Base-by-base conservation (phyloP, 148 eudicot genomes). In the Pharnaceum exiguum region DNA sequence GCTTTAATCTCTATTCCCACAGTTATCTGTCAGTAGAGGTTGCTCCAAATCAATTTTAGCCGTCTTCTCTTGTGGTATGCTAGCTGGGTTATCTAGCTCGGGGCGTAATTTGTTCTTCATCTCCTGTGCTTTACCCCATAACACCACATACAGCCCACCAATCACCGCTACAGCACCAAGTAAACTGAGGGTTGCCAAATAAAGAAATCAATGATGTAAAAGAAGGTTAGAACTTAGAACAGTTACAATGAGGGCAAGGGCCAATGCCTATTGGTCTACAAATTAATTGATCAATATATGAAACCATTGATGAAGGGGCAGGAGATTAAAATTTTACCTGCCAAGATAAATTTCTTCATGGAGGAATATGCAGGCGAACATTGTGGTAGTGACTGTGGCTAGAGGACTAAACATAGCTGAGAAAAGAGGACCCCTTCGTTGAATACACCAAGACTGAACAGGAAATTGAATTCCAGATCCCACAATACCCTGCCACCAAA, bases 341-440 rank as follows among this genome's bases (percentile, higher is more conserved):
- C 96, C 96, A 3, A 38, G 40, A 38, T 79, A 88, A 28, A 88
- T 55, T 70, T 85, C 57, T 63, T 85, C 96, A 11, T 69, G 78
- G 23, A 80, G 50, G 23, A 85, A 67, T 7, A 82, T 66, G 55
- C 81, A 65, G 29, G 86, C 89, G 7, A 76, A 45, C 2, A 82
- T 51, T 9, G 82, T 76, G 6, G 78, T 87, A 7, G 80, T 74
- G 3, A 85, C 81, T 5, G 86, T 82, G 68, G 62, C 63, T 7
- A 88, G 55, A 67, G 96, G 96, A 59, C 68, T 80, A 73, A 88
- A 88, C 96, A 85, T 74, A 1, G 96, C 89, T n/a, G 86, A 63
- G 55, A 75, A 88, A 5, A 88, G 74, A 7, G 96, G 91, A 1
- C 93, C 91, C 68, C 78, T 71, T 1, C 36, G 69, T 1, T 82